A percentile compares a stretch with the other conserved stretches of the same genome.
Conservation (phyloP, 2,329 filamentous ascomycete genomes). For the Xylariaceae sp. region DNA sequence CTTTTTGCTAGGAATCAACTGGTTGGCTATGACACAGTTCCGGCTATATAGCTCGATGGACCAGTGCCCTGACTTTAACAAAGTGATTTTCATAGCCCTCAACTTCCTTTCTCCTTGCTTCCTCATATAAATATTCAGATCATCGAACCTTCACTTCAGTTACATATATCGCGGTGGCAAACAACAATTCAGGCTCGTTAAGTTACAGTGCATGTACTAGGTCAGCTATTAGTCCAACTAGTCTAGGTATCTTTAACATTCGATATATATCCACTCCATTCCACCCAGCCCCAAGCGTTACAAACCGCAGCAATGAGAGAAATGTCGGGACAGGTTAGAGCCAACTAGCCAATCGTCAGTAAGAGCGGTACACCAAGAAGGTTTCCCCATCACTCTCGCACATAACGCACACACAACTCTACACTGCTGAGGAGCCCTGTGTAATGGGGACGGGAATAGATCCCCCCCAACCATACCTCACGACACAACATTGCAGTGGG, state of each 20-base stretch:
- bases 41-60: too few species aligned
- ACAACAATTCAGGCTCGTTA: too few species aligned
- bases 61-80: too few species aligned
- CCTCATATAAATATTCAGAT: too few species aligned
- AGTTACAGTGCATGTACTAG: too few species aligned
- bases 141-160: too few species aligned
- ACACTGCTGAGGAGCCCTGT: background rate
- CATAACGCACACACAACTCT: conserved; percentile 6
- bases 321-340: background rate
- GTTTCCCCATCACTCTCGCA: conserved; percentile 3
- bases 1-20: too few species aligned
- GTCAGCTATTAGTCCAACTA: too few species aligned
- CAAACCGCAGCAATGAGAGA: background rate
- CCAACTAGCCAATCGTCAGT: background rate
- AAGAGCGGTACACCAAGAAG: background rate
- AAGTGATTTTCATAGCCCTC: too few species aligned
- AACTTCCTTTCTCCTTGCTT: too few species aligned
- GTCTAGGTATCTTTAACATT: background rate
- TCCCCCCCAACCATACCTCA: conserved; percentile 14
- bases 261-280: background rate
- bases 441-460: conserved; percentile 7
- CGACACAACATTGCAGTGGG: background rate
- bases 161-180: too few species aligned
- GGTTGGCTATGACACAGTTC: too few species aligned
- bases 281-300: background rate